Evolutionary conservation across 805 yeast species (phyloP), one percentile per base, ranked within the genome.

Genomic region (Suhomyces vadensis): DNA sequence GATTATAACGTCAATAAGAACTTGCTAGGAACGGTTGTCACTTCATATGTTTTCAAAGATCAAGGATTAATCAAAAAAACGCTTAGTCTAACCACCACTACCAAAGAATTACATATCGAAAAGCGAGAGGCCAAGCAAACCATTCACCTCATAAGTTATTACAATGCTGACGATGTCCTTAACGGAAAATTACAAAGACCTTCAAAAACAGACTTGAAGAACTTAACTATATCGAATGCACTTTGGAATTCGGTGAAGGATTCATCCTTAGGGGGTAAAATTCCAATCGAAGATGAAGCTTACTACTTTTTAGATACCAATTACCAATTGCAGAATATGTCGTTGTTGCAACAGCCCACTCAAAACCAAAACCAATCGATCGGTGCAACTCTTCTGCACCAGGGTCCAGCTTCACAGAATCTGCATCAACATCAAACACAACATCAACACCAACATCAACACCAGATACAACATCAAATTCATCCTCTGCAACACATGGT

Each of bases 41-140:
- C 78, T 26, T 74, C 83, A 0, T 82, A 81, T 55, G 82, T 82
- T 9, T 84, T 82, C 57, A 83, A 82, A 56, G 82, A 79, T 37
- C 73, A 75, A 36, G 96, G 96, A 0, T 71, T 91, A 37, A 80
- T 89, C 47, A 91, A 91, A 62, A 89, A 90, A 62, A 87, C 97
- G 0, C 68, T 89, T 48, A 80, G 89, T 1, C 71, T 88, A 20
- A 37, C 44, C 42, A 39, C 53, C 31, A 23, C 50, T 11, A 42
- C 57, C 9, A 60, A 61, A 40, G 67, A 64, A 11, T 54, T 64
- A 20, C 57, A 61, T 37, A 35, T 63, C 6, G 54, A 54, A 9
- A 56, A 57, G 22, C 52, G 54, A 23, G 56, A 54, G 4, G 62
- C 53, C 33, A 60, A 58, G 36, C 77, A 74, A 53, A 78, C 85